A percentile compares a stretch with the other conserved stretches of the same genome.
Conservation (phyloP, 2,329 filamentous ascomycete species). For the Paramyrothecium roridum region DNA sequence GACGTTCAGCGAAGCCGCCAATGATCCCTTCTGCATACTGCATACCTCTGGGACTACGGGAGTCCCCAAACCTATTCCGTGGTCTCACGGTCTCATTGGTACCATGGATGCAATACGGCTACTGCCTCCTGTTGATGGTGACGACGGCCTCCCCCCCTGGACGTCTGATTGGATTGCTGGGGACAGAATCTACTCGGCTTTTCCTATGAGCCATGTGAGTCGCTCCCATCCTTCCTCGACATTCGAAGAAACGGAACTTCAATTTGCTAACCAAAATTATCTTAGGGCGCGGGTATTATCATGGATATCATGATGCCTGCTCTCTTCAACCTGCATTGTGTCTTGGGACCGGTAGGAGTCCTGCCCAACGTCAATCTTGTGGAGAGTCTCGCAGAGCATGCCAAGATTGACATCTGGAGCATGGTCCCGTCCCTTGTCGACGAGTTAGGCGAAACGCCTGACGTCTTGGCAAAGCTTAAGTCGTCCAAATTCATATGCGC, state of each 20-base stretch:
- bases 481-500: slow-evolving; percentile 31
- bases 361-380: slow-evolving; percentile 32
- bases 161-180: slow-evolving; percentile 21
- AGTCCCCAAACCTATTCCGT: slow-evolving; percentile 34
- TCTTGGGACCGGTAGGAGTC: slow-evolving; percentile 29
- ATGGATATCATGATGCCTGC: slow-evolving; percentile 36
- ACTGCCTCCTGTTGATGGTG: slow-evolving; percentile 26
- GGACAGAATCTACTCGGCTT: slow-evolving; percentile 30
- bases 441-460: slow-evolving; percentile 25
- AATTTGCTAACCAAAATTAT: background rate
- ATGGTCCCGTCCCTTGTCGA: slow-evolving; percentile 33
- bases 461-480: slow-evolving; percentile 25
- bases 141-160: slow-evolving; percentile 21
- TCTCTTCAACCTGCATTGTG: slow-evolving; percentile 28
- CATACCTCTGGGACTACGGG: slow-evolving; percentile 42
- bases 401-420: slow-evolving; percentile 33
- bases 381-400: slow-evolving; percentile 25
- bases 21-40: slow-evolving; percentile 32
- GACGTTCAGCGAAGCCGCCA: slow-evolving; percentile 23
- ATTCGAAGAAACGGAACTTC: background rate
- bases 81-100: slow-evolving; percentile 26
- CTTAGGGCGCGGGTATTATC: slow-evolving; percentile 36
- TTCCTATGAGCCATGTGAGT: slow-evolving; percentile 31
- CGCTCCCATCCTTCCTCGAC: background rate
- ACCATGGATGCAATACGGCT: slow-evolving; percentile 33